Evolutionary conservation across 441 rosid genomes (phyloP).

Genomic region (Raphanus hybrid): DNA sequence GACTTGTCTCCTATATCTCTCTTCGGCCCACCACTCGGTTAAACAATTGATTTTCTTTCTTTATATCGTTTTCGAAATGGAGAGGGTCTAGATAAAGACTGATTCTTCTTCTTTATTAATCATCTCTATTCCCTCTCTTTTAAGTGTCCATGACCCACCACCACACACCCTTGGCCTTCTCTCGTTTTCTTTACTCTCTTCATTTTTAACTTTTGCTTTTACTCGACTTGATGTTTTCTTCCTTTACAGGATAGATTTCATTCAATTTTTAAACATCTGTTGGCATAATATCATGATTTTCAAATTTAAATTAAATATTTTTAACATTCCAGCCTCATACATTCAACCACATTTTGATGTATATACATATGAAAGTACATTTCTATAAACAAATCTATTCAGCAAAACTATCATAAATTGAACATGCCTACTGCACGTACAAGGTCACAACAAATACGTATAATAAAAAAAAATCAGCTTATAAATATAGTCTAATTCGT

Average conservation of each 20-base stretch:
- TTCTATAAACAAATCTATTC: not conserved
- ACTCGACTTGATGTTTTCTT: no score
- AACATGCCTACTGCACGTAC: not conserved
- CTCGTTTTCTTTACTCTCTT: not conserved
- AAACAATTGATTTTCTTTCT: not conserved
- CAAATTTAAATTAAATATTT: no score
- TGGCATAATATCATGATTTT: no score
- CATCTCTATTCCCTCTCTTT: slow-evolving; percentile 36
- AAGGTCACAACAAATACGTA: not conserved
- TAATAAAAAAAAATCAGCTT: not conserved
- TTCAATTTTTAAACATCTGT: no score
- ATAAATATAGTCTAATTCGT: not conserved
- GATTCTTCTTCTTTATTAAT: slow-evolving; percentile 30
- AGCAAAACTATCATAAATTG: not conserved
- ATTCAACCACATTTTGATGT: no score
- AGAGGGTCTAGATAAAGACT: slow-evolving; percentile 36
- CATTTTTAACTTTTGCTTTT: no score
- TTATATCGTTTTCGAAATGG: slow-evolving; percentile 4
- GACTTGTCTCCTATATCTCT: slow-evolving; percentile 35
- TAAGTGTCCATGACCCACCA: slow-evolving; percentile 40
- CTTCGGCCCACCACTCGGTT: slow-evolving; percentile 39
- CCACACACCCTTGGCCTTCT: slow-evolving; percentile 12
- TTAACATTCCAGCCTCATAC: no score
- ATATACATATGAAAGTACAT: not conserved
- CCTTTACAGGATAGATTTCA: no score